Percentiles rank a stretch among this genome's conserved stretches.
Evolutionary conservation across 2,329 filamentous ascomycete species (phyloP).

Genomic region (Zalaria obscura): DNA sequence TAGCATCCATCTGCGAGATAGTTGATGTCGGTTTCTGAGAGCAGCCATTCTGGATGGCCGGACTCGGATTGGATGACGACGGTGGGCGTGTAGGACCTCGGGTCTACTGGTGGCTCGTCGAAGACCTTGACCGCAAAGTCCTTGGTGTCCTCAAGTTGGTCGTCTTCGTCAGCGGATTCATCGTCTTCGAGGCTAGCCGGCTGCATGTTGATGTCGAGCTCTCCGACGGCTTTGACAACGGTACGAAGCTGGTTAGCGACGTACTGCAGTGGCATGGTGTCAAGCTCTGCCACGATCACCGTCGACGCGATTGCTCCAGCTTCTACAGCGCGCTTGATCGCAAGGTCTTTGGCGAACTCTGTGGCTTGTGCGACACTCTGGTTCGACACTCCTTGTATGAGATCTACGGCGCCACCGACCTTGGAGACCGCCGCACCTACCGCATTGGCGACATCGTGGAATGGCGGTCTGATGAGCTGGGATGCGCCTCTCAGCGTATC

Average conservation of each 20-base stretch:
- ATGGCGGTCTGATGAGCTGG: slow-evolving; percentile 36
- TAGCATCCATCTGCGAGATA: slow-evolving; percentile 47
- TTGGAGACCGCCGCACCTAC: slow-evolving; percentile 46
- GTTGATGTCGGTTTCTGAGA: slow-evolving; percentile 42
- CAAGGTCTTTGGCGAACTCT: slow-evolving; percentile 21
- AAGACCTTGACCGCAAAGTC: slow-evolving; percentile 21
- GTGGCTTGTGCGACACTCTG: slow-evolving; percentile 23
- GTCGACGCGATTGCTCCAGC: slow-evolving; percentile 20
- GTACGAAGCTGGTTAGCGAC: slow-evolving; percentile 19
- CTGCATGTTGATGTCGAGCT: slow-evolving; percentile 15
- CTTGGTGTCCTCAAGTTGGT: slow-evolving; percentile 8
- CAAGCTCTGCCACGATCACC: slow-evolving; percentile 32
- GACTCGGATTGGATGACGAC: slow-evolving; percentile 24
- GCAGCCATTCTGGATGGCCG: slow-evolving; percentile 37
- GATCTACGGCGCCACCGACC: slow-evolving; percentile 38
- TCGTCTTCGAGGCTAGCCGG: slow-evolving; percentile 7
- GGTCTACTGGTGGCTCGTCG: slow-evolving; percentile 14
- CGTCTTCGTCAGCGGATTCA: slow-evolving; percentile 7
- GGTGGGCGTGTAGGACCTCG: slow-evolving; percentile 30
- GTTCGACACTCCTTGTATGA: slow-evolving; percentile 32
- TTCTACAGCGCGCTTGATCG: slow-evolving; percentile 21
- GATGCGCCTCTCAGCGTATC: slow-evolving; percentile 35
- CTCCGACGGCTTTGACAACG: slow-evolving; percentile 17
- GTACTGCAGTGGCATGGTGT: slow-evolving; percentile 23
- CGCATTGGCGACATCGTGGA: slow-evolving; percentile 43